These are phyloP conservation scores for Pythium brassicae DNA, from an alignment of 352 stramenopile genomes.

Conservation along the genomic window DNA sequence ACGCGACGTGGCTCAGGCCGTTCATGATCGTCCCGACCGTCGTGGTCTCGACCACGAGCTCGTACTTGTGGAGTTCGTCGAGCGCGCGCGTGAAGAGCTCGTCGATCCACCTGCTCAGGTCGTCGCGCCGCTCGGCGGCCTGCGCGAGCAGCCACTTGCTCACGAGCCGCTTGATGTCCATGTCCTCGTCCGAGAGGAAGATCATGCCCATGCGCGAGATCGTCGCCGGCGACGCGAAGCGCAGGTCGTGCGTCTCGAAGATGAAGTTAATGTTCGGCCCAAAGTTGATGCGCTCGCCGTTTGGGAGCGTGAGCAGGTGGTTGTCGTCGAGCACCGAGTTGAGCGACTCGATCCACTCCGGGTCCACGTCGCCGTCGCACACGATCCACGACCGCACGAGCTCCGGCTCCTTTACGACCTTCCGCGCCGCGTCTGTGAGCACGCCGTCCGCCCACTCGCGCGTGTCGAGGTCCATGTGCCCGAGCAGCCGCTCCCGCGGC, in stretches of 20 bases:
- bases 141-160: constrained; percentile 79
- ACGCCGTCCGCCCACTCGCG: constrained; percentile 95
- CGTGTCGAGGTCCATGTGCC: constrained; percentile 94
- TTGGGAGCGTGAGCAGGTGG: constrained; percentile 93
- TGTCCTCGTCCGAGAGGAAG: constrained; percentile 92
- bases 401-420: constrained; percentile 88
- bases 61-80: constrained; percentile 83
- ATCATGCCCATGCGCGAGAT: constrained; percentile 97
- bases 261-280: constrained; percentile 95
- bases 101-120: constrained; percentile 87
- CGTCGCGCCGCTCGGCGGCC: constrained; percentile 35
- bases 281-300: constrained; percentile 95
- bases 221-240: constrained; percentile 94
- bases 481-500: constrained; percentile 86
- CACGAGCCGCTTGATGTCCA: constrained; percentile 71
- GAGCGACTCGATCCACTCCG: constrained; percentile 95
- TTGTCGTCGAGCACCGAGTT: constrained; percentile 97
- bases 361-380: constrained; percentile 95
- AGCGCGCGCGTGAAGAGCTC: constrained; percentile 89
- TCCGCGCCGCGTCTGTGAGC: constrained; percentile 88
- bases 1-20: constrained; percentile 84
- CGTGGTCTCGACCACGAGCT: constrained; percentile 89
- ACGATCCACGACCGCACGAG: constrained; percentile 93
- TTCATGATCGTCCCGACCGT: constrained; percentile 93
- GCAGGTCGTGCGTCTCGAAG: constrained; percentile 95